Conservation (phyloP, 176 grass and related monocot genomes). For the Cymbopogon citratus region DNA sequence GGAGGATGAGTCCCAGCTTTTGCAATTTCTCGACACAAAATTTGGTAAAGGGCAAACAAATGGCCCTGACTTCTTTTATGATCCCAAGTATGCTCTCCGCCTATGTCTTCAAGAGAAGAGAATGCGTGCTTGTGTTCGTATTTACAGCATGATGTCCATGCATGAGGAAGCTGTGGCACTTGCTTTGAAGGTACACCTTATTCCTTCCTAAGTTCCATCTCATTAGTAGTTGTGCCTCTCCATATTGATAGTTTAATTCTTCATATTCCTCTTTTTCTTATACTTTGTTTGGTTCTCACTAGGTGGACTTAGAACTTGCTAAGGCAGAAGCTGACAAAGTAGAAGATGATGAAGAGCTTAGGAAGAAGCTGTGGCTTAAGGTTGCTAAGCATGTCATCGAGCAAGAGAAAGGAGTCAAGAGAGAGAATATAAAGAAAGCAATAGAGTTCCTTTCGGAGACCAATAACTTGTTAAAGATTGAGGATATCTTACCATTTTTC, state of each 20-base stretch:
- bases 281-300: constrained; percentile 1
- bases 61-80: constrained; percentile 79
- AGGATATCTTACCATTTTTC: constrained; percentile 97
- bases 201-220: constrained; percentile 4
- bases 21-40: constrained; percentile 89
- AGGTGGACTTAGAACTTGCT: constrained; percentile 95
- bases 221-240: constrained; percentile 11
- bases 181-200: constrained; percentile 70
- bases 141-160: constrained; percentile 99
- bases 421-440: constrained; percentile 97
- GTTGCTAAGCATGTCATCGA: constrained; percentile 97
- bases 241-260: constrained; percentile 18
- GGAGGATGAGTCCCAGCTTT: constrained; percentile 82
- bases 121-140: constrained; percentile 94
- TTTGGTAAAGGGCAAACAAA: constrained; percentile 68
- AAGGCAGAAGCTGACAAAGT: constrained; percentile 99
- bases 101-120: constrained; percentile 91
- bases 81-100: constrained; percentile 97
- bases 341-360: constrained; percentile 95
- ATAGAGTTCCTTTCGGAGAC: constrained; percentile 94
- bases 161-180: constrained; percentile 97
- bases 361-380: constrained; percentile 98
- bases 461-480: constrained; percentile 92
- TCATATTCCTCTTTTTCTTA: constrained; percentile 7
- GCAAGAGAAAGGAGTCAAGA: constrained; percentile 95